Conservation (phyloP, 306 rosid species). For the Argentina anserina region DNA sequence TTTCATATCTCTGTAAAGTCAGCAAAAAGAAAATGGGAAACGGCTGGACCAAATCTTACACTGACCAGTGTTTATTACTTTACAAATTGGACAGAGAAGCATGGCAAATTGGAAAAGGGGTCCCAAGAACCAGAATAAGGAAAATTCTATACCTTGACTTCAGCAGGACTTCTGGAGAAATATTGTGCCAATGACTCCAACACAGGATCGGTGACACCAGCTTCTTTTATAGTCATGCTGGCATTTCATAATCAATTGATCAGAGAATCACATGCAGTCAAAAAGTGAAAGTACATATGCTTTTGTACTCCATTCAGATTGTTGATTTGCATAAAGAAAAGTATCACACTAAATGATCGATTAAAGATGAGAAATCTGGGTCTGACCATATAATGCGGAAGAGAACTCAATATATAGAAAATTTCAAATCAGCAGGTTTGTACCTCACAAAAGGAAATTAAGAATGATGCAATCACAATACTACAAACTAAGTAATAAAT, state of each 20-base stretch:
- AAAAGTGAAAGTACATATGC: not conserved
- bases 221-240: conserved; percentile 77
- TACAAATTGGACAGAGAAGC: conserved; percentile 26
- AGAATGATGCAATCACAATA: not conserved
- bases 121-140: not conserved
- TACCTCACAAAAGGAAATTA: not conserved
- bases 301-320: not conserved
- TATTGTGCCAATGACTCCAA: conserved; percentile 70
- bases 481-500: not conserved
- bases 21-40: conserved; percentile 91
- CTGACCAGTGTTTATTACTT: conserved; percentile 61
- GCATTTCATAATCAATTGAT: conserved; percentile 30
- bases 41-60: conserved; percentile 77
- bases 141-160: conserved; percentile 59
- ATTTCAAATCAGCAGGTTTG: not conserved
- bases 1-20: conserved; percentile 96
- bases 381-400: not conserved
- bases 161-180: conserved; percentile 71
- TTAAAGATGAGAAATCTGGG: not conserved
- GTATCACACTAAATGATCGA: not conserved
- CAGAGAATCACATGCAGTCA: conserved; percentile 19
- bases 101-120: conserved; percentile 21
- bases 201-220: conserved; percentile 68
- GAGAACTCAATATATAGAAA: not conserved
- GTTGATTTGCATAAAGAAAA: not conserved